These are phyloP conservation scores for Saccharomyces kudriavzevii DNA, from an alignment of 805 yeast genomes.

Conservation along the genomic window DNA sequence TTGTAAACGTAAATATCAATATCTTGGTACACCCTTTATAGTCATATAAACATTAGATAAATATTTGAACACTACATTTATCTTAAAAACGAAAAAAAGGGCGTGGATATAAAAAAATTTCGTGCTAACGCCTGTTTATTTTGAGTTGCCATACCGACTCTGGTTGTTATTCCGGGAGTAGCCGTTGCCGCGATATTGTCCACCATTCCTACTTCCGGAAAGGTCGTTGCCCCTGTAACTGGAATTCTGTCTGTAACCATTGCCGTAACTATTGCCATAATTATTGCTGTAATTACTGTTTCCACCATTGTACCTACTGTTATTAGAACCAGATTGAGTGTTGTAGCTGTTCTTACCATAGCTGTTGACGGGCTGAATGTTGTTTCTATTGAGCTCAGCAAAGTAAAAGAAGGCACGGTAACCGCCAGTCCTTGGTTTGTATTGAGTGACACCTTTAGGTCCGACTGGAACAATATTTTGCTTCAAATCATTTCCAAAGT, in stretches of 20 bases:
- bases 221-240: background rate
- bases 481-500: conserved; percentile 31
- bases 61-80: background rate
- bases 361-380: conserved; percentile 1
- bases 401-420: conserved; percentile 37
- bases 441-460: conserved; percentile 40
- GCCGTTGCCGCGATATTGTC: background rate
- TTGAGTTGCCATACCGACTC: background rate
- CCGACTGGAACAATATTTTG: conserved; percentile 39
- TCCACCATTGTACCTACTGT: background rate
- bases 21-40: background rate
- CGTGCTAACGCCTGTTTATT: background rate
- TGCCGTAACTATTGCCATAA: background rate
- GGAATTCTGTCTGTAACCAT: background rate
- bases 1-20: background rate
- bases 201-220: background rate
- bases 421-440: conserved; percentile 44
- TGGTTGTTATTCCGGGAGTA: background rate
- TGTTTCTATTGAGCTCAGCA: conserved; percentile 17
- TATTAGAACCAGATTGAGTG: conserved; percentile 11
- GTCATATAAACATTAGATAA: background rate
- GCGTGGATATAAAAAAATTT: background rate
- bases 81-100: background rate
- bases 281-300: background rate
- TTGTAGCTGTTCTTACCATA: background rate